Conservation (phyloP, 2,329 filamentous ascomycete species). For the Rhynchosporium agropyri region DNA sequence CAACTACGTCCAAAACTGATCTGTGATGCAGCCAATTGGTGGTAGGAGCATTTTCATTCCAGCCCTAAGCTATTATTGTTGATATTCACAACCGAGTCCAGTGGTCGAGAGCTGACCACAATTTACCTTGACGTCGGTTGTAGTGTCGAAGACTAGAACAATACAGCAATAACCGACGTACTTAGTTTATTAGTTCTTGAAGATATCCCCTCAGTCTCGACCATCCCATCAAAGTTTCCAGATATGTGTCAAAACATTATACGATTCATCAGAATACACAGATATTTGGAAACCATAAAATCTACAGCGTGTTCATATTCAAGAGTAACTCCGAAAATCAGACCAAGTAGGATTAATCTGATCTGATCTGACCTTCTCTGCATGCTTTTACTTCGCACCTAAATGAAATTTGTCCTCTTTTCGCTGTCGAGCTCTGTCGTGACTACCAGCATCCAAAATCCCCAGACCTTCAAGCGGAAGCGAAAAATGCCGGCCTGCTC, state of each 20-base stretch:
- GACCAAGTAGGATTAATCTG: not conserved
- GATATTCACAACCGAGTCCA: not conserved
- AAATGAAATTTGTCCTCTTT: not conserved
- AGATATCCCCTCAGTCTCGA: no score
- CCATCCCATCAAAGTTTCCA: no score
- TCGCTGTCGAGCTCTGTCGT: not conserved
- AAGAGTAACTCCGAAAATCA: not conserved
- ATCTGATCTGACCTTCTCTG: not conserved
- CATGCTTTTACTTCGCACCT: not conserved
- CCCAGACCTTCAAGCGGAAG: not conserved
- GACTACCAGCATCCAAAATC: not conserved
- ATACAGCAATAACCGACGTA: no score
- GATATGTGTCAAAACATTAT: no score
- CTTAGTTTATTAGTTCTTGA: no score
- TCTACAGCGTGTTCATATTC: not conserved
- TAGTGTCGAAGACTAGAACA: not conserved
- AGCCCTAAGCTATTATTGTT: not conserved
- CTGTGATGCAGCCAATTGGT: not conserved
- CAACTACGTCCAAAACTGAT: not conserved
- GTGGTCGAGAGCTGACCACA: not conserved
- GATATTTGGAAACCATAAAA: not conserved
- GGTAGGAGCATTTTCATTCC: no score
- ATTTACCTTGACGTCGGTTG: not conserved
- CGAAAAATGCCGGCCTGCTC: no score
- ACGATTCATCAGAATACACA: no score